These are phyloP conservation scores for Tieghemiomyces parasiticus DNA, from an alignment of 192 early-diverging fungal genomes.

Conservation along the genomic window DNA sequence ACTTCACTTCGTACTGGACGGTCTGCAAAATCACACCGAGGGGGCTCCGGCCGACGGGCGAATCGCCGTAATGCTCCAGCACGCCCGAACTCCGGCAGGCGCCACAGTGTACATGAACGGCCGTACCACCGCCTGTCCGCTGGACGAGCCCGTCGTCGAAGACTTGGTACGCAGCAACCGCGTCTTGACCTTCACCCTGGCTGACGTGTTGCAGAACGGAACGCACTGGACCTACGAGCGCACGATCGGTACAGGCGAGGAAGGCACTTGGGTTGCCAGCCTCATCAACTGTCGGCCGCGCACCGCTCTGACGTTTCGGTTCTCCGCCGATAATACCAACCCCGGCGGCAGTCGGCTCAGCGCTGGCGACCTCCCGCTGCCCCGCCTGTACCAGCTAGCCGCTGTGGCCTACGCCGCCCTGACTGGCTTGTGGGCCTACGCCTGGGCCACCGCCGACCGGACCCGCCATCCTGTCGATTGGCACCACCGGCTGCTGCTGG, in stretches of 20 bases:
- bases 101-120: slow-evolving; percentile 18
- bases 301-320: slow-evolving; percentile 11
- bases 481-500: slow-evolving; percentile 12
- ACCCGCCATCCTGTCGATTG: not conserved
- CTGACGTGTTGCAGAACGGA: too few relatives aligned
- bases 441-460: not conserved
- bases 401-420: slow-evolving; percentile 23
- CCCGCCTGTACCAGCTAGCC: slow-evolving; percentile 22
- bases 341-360: slow-evolving; percentile 31
- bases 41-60: not conserved
- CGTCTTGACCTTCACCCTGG: slow-evolving; percentile 15
- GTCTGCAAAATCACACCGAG: slow-evolving; percentile 18
- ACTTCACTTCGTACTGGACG: slow-evolving; percentile 20
- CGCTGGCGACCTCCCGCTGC: slow-evolving; percentile 35
- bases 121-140: slow-evolving; percentile 15
- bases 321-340: slow-evolving; percentile 29
- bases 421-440: slow-evolving; percentile 18
- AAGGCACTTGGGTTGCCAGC: slow-evolving; percentile 28
- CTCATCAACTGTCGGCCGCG: slow-evolving; percentile 29
- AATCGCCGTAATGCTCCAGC: slow-evolving; percentile 13
- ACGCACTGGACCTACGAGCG: slow-evolving; percentile 18
- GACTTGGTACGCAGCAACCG: slow-evolving; percentile 24
- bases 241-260: slow-evolving; percentile 17
- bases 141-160: slow-evolving; percentile 23
- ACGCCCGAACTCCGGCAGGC: slow-evolving; percentile 9